A percentile compares a stretch with the other conserved stretches of the same genome.
Conservation (phyloP, 192 early-diverging fungal species). For the Coemansia sp. region DNA sequence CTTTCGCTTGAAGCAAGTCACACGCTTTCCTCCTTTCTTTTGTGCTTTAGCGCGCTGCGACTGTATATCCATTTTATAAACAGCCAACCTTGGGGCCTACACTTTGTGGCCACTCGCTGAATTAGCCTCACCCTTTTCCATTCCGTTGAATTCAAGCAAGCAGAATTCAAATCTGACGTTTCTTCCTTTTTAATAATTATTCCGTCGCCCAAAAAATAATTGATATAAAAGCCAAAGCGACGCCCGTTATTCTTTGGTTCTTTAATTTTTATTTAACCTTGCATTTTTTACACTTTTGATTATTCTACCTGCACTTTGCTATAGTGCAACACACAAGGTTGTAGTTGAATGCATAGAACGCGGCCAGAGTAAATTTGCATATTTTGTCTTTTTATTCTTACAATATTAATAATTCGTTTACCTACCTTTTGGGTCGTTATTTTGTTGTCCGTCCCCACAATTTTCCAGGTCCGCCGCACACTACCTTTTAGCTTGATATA, state of each 20-base stretch:
- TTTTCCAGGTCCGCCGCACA: not conserved
- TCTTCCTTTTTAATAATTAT: too few relatives aligned
- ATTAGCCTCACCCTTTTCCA: too few relatives aligned
- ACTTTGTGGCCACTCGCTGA: too few relatives aligned
- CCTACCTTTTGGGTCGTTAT: not conserved
- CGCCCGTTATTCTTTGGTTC: not conserved
- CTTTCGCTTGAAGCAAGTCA: too few relatives aligned
- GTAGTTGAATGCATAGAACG: not conserved
- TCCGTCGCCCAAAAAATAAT: too few relatives aligned
- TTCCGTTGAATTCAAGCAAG: too few relatives aligned
- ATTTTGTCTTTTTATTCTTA: not conserved
- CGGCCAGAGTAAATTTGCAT: not conserved
- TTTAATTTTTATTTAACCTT: not conserved
- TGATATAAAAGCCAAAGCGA: not conserved
- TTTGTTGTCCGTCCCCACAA: not conserved
- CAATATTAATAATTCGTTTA: not conserved
- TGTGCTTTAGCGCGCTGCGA: too few relatives aligned
- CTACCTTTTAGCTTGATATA: not conserved
- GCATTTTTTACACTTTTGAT: not conserved
- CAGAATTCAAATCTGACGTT: too few relatives aligned
- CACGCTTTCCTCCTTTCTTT: too few relatives aligned
- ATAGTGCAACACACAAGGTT: too few relatives aligned
- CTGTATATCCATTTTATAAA: too few relatives aligned
- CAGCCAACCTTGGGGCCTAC: too few relatives aligned
- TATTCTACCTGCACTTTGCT: not conserved